phyloP scores from a whole-genome alignment of 2,329 filamentous ascomycete genomes.

The Sporothrix variecibatus region DNA sequence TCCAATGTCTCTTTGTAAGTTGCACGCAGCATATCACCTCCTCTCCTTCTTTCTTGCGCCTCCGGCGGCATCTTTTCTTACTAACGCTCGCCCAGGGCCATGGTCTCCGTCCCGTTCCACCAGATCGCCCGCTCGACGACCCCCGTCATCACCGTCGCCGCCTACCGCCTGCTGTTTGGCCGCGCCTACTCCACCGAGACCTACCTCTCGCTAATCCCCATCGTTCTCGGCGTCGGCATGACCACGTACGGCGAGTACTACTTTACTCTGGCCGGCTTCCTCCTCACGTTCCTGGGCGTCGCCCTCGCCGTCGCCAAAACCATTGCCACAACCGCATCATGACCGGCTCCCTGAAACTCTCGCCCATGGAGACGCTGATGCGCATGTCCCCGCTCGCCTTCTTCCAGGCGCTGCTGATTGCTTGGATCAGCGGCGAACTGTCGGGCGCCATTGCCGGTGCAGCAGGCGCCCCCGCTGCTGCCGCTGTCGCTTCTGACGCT shows the following conservation, averaged over 20 bases:
- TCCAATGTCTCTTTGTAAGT: constrained; percentile 32
- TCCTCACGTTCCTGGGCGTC: constrained; percentile 56
- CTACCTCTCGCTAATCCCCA: constrained; percentile 60
- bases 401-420: constrained; percentile 55
- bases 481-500: not conserved
- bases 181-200: constrained; percentile 58
- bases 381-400: constrained; percentile 64
- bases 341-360: constrained; percentile 60
- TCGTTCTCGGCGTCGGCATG: constrained; percentile 61
- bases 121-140: constrained; percentile 63
- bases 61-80: not conserved
- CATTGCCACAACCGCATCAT: constrained; percentile 64
- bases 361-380: constrained; percentile 61
- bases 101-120: constrained; percentile 60
- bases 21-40: too few species aligned
- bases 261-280: constrained; percentile 59
- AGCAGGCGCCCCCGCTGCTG: not conserved
- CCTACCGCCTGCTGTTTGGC: constrained; percentile 57
- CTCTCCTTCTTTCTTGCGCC: too few species aligned
- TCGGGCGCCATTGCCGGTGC: constrained; percentile 34
- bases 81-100: constrained; percentile 18
- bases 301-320: constrained; percentile 59
- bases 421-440: constrained; percentile 56
- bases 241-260: constrained; percentile 64
- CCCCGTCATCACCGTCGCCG: constrained; percentile 62